A percentile compares a stretch with the other conserved stretches of the same genome.
Conservation (phyloP, 345 rosid species). For the Brassica cretica region DNA sequence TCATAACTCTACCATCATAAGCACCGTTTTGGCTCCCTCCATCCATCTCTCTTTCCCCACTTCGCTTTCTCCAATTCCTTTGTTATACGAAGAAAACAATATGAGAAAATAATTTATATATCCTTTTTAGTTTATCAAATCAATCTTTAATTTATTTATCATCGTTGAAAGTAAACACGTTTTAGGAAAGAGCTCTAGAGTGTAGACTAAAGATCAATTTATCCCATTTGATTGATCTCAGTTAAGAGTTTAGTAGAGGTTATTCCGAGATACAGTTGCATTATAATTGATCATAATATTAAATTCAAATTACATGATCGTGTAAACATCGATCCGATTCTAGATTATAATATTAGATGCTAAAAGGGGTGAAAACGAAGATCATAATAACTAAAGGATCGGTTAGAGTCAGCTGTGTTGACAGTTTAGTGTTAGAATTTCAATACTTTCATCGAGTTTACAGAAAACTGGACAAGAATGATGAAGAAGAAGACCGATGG, state of each 20-base stretch:
- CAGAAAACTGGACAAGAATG: constrained; percentile 6
- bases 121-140: background rate
- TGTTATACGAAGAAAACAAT: constrained; percentile 7
- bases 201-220: constrained; percentile 7
- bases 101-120: background rate
- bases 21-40: constrained; percentile 35
- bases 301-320: background rate
- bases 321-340: background rate
- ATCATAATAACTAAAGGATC: background rate
- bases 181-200: constrained; percentile 14
- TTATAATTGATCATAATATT: background rate
- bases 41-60: constrained; percentile 30
- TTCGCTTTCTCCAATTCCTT: constrained; percentile 13
- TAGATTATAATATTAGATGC: background rate
- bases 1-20: constrained; percentile 49
- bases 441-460: constrained; percentile 25
- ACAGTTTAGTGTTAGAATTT: constrained; percentile 11
- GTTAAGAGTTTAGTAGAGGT: background rate
- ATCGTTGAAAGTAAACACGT: constrained; percentile 27
- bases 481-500: background rate
- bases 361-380: background rate
- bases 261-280: background rate
- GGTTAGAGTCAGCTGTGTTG: constrained; percentile 13
- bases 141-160: constrained; percentile 25
- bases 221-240: background rate